A percentile compares a stretch with the other conserved stretches of the same genome.
Conservation (phyloP, 306 rosid species). For the Astragalus glycyphyllos region DNA sequence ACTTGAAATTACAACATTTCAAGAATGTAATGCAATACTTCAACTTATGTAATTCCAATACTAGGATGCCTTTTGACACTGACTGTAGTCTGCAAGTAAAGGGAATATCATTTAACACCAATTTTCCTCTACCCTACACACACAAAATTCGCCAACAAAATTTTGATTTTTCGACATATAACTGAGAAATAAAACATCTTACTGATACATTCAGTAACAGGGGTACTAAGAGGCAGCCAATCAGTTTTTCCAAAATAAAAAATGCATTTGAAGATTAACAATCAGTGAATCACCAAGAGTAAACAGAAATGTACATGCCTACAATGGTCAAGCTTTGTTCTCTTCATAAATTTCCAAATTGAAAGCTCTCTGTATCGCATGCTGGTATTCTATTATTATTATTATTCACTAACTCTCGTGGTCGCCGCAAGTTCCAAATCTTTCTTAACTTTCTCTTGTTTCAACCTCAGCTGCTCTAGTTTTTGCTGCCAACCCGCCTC, state of each 20-base stretch:
- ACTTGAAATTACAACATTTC: background rate
- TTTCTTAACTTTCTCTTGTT: slow-evolving; percentile 50
- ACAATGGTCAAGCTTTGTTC: slow-evolving; percentile 4
- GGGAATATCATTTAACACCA: background rate
- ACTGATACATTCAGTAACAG: background rate
- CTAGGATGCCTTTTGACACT: background rate
- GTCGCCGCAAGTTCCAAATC: slow-evolving; percentile 66
- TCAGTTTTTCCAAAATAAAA: slow-evolving; percentile 29
- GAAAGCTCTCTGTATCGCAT: slow-evolving; percentile 28
- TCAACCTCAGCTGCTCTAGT: slow-evolving; percentile 54
- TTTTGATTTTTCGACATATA: background rate
- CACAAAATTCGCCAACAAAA: background rate
- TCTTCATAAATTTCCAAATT: slow-evolving; percentile 18
- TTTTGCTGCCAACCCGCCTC: slow-evolving; percentile 83
- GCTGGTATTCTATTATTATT: background rate
- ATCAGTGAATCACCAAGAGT: background rate
- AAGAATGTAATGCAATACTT: slow-evolving; percentile 22
- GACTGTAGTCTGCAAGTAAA: background rate
- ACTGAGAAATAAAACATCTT: background rate
- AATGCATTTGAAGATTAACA: slow-evolving; percentile 39
- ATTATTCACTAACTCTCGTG: slow-evolving; percentile 31
- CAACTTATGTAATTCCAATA: background rate
- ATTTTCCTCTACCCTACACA: slow-evolving; percentile 10
- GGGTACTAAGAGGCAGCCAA: slow-evolving; percentile 24
- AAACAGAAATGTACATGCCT: slow-evolving; percentile 32